phyloP scores from a whole-genome alignment of 352 stramenopile genomes.

The Phytopythium aichiense region DNA sequence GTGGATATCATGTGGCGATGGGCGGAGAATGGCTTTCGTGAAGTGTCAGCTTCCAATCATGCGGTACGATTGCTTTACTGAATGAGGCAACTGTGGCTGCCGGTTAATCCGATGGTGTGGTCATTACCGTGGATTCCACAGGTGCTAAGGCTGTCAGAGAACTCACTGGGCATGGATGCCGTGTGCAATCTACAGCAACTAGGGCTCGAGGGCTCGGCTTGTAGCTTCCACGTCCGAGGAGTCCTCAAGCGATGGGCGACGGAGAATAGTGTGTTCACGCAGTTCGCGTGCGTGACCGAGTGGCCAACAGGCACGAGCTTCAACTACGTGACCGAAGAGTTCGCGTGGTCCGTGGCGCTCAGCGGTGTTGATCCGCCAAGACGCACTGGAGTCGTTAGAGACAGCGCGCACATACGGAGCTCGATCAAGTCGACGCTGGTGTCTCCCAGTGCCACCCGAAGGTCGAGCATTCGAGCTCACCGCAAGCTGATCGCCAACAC shows the following conservation, averaged over 20 bases:
- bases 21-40: background rate
- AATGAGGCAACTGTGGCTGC: too few relatives aligned
- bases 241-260: slow-evolving; percentile 15
- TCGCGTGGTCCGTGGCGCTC: background rate
- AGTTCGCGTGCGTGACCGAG: slow-evolving; percentile 2
- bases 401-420: background rate
- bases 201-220: background rate
- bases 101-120: background rate
- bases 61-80: background rate
- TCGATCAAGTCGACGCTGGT: slow-evolving; percentile 5
- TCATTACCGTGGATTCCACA: background rate
- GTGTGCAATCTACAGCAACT: slow-evolving; percentile 3
- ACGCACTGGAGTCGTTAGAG: background rate
- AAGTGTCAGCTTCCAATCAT: background rate
- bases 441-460: background rate
- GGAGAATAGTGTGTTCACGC: background rate
- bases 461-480: background rate
- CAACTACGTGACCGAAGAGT: slow-evolving; percentile 1
- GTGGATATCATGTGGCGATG: background rate
- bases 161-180: slow-evolving; percentile 10
- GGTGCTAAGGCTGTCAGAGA: background rate
- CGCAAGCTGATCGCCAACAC: slow-evolving; percentile 5
- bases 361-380: background rate
- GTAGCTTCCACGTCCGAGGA: slow-evolving; percentile 7
- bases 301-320: background rate